phyloP scores from a whole-genome alignment of 1,284 basidiomycete species.

The Rhodotorula sp. region DNA sequence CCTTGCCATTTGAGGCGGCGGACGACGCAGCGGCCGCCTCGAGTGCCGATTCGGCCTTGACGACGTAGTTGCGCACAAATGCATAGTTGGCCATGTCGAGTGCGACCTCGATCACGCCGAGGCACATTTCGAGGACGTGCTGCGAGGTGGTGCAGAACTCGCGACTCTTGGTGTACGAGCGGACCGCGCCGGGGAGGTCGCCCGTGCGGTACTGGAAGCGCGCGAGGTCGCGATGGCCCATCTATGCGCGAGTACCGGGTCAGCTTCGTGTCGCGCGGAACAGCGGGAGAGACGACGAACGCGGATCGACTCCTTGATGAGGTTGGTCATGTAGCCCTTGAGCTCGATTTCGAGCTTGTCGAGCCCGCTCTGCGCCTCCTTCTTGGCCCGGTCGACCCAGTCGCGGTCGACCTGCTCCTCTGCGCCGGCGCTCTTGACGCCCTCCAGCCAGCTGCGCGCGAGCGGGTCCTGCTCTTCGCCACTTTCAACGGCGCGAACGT shows the following conservation, averaged over 20 bases:
- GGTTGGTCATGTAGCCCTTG: slow-evolving; percentile 83
- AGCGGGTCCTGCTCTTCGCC: slow-evolving; percentile 44
- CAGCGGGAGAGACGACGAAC: slow-evolving; percentile 55
- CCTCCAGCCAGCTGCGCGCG: slow-evolving; percentile 47
- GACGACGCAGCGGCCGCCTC: slow-evolving; percentile 64
- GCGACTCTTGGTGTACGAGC: slow-evolving; percentile 77
- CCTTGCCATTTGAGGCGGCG: slow-evolving; percentile 33
- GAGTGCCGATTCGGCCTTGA: slow-evolving; percentile 84
- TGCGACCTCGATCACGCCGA: slow-evolving; percentile 75
- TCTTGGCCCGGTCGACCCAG: slow-evolving; percentile 67
- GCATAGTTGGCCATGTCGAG: slow-evolving; percentile 79
- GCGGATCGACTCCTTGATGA: slow-evolving; percentile 92
- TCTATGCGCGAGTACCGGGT: slow-evolving; percentile 54
- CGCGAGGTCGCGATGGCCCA: slow-evolving; percentile 82
- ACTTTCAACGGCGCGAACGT: slow-evolving; percentile 18
- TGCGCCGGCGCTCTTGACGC: slow-evolving; percentile 54
- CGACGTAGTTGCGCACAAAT: slow-evolving; percentile 80
- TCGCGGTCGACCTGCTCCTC: slow-evolving; percentile 51
- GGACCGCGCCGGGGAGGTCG: slow-evolving; percentile 67
- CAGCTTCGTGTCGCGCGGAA: background rate
- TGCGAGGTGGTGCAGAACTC: slow-evolving; percentile 82
- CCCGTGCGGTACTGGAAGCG: slow-evolving; percentile 70
- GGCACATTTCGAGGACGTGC: slow-evolving; percentile 81
- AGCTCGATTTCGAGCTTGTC: slow-evolving; percentile 81
- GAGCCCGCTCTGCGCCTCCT: slow-evolving; percentile 65